Percentiles rank a stretch among this genome's conserved stretches.
Conservation (phyloP, 2,329 filamentous ascomycete species). For the Zasmidium angulare region DNA sequence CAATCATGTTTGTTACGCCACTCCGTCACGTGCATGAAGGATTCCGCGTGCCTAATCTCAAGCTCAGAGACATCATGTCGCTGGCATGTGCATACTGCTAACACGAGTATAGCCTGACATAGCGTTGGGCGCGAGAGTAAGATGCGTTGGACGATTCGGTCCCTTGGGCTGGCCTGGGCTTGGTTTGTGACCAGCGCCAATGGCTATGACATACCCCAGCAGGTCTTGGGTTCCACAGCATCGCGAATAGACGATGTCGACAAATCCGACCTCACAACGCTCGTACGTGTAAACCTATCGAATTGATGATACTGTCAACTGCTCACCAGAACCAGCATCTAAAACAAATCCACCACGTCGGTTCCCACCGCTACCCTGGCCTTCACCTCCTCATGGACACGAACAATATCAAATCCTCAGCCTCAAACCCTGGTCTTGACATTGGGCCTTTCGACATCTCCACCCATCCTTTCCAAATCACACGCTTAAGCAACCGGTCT, state of each 20-base stretch:
- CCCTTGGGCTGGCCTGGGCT: neutral
- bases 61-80: no score
- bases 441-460: neutral
- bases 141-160: neutral
- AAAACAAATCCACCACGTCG: neutral
- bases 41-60: neutral
- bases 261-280: no score
- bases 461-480: no score
- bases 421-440: neutral
- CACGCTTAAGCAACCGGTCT: no score
- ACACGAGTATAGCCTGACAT: neutral
- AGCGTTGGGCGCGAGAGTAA: neutral
- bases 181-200: neutral
- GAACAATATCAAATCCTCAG: neutral
- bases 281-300: no score
- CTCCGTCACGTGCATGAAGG: neutral
- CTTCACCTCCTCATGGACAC: neutral
- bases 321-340: no score
- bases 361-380: neutral
- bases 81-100: no score
- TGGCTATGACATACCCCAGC: neutral
- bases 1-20: neutral
- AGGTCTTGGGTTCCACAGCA: neutral
- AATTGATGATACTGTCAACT: no score
- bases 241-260: no score